These are phyloP conservation scores for Cryphonectria nitschkei DNA, from an alignment of 2,329 filamentous ascomycete species.

Conservation along the genomic window DNA sequence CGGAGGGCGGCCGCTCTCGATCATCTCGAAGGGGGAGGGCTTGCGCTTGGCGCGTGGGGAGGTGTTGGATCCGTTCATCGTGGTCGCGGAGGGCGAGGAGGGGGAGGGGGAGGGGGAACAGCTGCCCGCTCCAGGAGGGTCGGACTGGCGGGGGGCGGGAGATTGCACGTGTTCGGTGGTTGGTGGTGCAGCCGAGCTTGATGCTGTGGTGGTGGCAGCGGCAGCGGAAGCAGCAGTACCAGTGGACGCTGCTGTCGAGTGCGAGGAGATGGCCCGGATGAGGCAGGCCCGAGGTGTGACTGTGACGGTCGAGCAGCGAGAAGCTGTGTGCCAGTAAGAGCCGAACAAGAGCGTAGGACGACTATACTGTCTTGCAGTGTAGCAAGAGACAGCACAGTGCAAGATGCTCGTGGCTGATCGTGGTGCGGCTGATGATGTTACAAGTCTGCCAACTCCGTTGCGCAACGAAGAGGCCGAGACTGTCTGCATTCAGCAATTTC, in stretches of 20 bases:
- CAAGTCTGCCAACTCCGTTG: slow-evolving; percentile 23
- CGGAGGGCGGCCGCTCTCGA: slow-evolving; percentile 32
- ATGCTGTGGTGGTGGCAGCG: neutral
- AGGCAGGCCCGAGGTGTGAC: slow-evolving; percentile 13
- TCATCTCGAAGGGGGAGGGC: slow-evolving; percentile 30
- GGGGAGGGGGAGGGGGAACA: neutral
- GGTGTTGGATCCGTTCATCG: slow-evolving; percentile 33
- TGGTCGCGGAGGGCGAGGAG: neutral
- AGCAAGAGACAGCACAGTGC: neutral
- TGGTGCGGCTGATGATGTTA: slow-evolving; percentile 6
- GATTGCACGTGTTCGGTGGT: neutral
- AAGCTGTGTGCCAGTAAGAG: neutral
- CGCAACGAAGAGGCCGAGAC: slow-evolving; percentile 27
- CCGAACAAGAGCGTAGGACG: slow-evolving; percentile 5
- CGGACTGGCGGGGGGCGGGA: slow-evolving; percentile 2
- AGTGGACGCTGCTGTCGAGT: slow-evolving; percentile 2
- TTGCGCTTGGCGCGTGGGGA: slow-evolving; percentile 36
- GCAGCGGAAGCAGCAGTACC: slow-evolving; percentile 1
- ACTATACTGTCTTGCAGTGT: slow-evolving; percentile 9
- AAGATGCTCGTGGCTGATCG: slow-evolving; percentile 4
- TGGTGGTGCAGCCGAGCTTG: slow-evolving; percentile 11
- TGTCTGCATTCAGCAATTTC: slow-evolving; percentile 27
- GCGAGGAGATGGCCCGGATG: slow-evolving; percentile 16
- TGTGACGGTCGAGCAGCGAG: slow-evolving; percentile 16
- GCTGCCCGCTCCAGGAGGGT: neutral